These are phyloP conservation scores for Carpinus viminea DNA, from an alignment of 306 rosid species.

Conservation along the genomic window DNA sequence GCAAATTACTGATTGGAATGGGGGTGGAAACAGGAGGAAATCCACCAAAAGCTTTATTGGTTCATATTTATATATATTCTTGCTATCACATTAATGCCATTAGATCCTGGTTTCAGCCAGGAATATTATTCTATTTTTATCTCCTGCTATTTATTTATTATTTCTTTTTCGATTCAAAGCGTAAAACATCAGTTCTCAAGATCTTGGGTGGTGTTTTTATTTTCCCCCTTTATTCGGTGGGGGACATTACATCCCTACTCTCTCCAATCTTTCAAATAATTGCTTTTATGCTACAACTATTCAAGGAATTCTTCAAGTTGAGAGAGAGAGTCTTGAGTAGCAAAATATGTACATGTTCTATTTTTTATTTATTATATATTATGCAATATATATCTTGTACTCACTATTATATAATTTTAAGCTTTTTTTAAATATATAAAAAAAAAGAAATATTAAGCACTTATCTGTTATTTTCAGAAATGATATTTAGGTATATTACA, in stretches of 20 bases:
- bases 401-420: too few relatives aligned
- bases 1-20: background rate
- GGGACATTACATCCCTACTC: conserved; percentile 21
- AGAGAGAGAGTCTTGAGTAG: too few relatives aligned
- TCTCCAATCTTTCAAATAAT: conserved; percentile 6
- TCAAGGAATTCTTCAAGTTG: too few relatives aligned
- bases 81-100: conserved; percentile 5
- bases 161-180: conserved; percentile 25
- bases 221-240: conserved; percentile 12
- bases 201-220: conserved; percentile 10
- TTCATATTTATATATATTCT: background rate
- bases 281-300: conserved; percentile 16
- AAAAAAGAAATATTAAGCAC: too few relatives aligned
- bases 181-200: conserved; percentile 14
- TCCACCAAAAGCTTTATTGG: conserved; percentile 9
- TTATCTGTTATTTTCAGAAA: too few relatives aligned
- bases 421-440: too few relatives aligned
- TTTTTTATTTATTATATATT: too few relatives aligned
- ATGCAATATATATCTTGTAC: too few relatives aligned
- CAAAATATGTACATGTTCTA: too few relatives aligned
- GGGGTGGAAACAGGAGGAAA: conserved; percentile 12
- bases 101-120: background rate
- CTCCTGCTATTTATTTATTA: background rate
- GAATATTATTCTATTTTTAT: conserved; percentile 12
- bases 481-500: too few relatives aligned